Percentiles rank a stretch among this genome's conserved stretches.
phyloP scores from a whole-genome alignment of 83 land plant genomes.

The Diphasiastrum complanatum region DNA sequence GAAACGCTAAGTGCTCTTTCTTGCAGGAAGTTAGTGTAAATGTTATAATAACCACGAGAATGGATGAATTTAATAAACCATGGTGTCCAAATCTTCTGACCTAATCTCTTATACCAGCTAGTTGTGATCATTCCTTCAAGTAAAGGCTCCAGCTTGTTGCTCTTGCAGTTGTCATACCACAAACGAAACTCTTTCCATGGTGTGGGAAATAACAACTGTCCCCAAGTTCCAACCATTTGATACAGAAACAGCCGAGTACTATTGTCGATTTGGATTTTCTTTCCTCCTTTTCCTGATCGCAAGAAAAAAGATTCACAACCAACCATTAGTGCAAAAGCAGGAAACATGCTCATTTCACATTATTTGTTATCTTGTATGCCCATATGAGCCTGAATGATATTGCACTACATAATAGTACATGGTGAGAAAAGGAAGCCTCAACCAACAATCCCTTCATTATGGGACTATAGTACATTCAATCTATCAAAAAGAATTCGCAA shows the following conservation, averaged over 20 bases:
- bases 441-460: no score
- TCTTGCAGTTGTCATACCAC: conserved; percentile 84
- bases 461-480: no score
- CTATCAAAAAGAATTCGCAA: no score
- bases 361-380: no score
- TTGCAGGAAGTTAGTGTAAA: conserved; percentile 68
- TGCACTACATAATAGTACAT: no score
- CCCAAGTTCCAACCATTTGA: conserved; percentile 96
- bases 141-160: conserved; percentile 62
- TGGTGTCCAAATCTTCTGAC: conserved; percentile 93
- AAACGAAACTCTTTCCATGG: conserved; percentile 95
- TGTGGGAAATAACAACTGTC: conserved; percentile 89
- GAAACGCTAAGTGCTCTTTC: conserved; percentile 81
- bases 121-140: conserved; percentile 86
- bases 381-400: no score
- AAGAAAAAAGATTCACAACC: conserved; percentile 3
- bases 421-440: no score
- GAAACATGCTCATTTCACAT: no score
- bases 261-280: conserved; percentile 48
- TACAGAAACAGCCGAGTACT: conserved; percentile 66
- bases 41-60: conserved; percentile 71
- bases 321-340: background rate
- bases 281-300: conserved; percentile 72
- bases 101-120: conserved; percentile 82
- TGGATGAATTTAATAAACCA: conserved; percentile 92